Base-by-base conservation (phyloP, 1,139 yeast species). In the Kluyveromyces sp. region DNA sequence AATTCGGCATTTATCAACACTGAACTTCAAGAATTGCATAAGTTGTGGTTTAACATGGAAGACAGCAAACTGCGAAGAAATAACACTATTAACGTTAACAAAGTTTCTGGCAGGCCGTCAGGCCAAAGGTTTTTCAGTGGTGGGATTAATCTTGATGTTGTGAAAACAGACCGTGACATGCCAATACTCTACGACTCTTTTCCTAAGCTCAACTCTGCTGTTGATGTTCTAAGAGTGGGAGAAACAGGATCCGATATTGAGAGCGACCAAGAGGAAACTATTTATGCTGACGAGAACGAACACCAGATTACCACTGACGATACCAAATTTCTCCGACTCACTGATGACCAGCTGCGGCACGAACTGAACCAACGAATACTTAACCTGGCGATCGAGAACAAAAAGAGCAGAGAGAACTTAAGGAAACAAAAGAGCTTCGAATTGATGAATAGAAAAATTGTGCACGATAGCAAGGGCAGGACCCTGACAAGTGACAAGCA, bases 381-480 rank as follows among this genome's bases (percentile, higher is more conserved):
- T 16, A 46, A 48, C 31, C 46, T 62, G 35, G 61, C 63, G 11
- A 46, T 50, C 20, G 64, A 60, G 35, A 62, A 61, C 42, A 56
- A 50, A 39, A 49, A 47, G 22, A 55, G 57, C 9, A 53, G 53
- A 32, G 54, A 51, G 12, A 46, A 49, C 29, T 32, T 59, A 11
- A 44, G 62, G 36, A 52, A 55, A 13, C 52, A 59, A 36, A 59
- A 60, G 43, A 57, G 63, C n/a, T 55, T 60, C 39, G 63, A 58
- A 42, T 43, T 60, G 19, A 44, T 60, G 33, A 51, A 51, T 26
- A 33, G 31, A 30, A 30, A 28, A 32, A 30, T 22, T 11, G 29
- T 13, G 7, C 15, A 30, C 6, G 15, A 19, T 42, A 16, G 31
- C 25, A 40, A 32, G 40, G 25, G 36, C 38, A 25, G 43, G 42